Base-by-base conservation (phyloP, 352 stramenopile species). In the Phytophthora vignae region DNA sequence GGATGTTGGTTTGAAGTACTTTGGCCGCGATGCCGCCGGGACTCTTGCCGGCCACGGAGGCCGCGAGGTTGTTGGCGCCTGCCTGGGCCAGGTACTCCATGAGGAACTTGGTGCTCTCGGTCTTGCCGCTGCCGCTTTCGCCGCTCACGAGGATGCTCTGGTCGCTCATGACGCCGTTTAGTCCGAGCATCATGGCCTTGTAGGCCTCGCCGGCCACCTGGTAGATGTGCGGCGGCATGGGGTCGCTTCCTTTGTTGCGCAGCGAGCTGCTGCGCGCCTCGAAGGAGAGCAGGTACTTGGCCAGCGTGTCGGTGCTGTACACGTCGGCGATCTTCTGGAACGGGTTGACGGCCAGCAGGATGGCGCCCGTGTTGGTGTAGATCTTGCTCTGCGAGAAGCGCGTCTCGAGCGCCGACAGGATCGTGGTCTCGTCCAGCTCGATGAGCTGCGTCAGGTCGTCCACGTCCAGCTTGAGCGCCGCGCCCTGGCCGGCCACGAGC, bases 31-130 rank as follows among this genome's bases (percentile, higher is more conserved):
- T 91, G 21, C 83, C 85, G n/a, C 76, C 80, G 6, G 79, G 74
- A 15, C 46, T 72, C 29, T 82, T 82, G 0, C 67, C 68, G 72
- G 78, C 56, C 7, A 77, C 76, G 11, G 89, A 84, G 14, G 80
- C 79, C 36, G 61, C 65, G 33, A 96, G 69, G 48, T 97, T 85
- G 49, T 92, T 91, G 36, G 82, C 91, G 57, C 88, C 87, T 14
- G 84, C 90, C 60, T 94, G 87, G 14, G 87, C 88, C 36, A 97
- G 73, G 64, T 96, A 97, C 58, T 94, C 78, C 87, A 97, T 95
- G 52, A 97, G 74, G 67, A 95, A 95, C 76, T 97, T 97, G 66
- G 90, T 97, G 29, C 85, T 93, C 71, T 97, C 89, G n/a, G 90
- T 97, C 73, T 97, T 97, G 60, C 90, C 90, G 55, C 85, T 94